Evolutionary conservation across 2,329 filamentous ascomycete genomes (phyloP), one percentile per base, ranked within the genome.

Genomic region (Myotisia sp.): DNA sequence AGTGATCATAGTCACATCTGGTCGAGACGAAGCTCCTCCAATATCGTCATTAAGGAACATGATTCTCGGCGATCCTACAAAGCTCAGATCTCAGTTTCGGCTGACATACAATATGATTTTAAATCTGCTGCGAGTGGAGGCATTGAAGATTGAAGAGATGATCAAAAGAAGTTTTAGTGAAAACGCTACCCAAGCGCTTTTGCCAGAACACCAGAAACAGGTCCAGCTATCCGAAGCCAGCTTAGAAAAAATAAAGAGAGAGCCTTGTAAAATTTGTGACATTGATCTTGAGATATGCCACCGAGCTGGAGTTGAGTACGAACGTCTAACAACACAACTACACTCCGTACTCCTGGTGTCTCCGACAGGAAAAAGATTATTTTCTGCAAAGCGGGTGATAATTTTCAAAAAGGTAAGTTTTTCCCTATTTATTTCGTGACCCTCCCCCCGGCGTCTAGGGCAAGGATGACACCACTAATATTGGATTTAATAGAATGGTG

Each of bases 101-200:
- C 67, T 98, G 30, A 98, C 92, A 0, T 98, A 98, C 65, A 98
- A 95, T 60, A 98, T 98, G 90, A 98, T 98, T 40, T 65, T 98
- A 19, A 98, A 95, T 51, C 66, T 98, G 20, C 67, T 98, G 31
- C 79, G 90, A 22, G 90, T 98, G 2, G 90, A 98, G 56, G 90
- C 90, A 2, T 62, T 98, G 44, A 95, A 94, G 63, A 95, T 98
- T 47, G 90, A 98, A 55, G 90, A 98, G 59, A 98, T 98, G 90
- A 98, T 98, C 65, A 98, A 98, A 68, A 79, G 90, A 44, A 94
- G 86, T 55, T 98, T 98, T 65, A 94, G 87, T 34, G 90, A 98
- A 56, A 90, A 98, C 58, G 87, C 87, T 16, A 95, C 87, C 0
- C 90, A 98, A 52, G 86, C 92, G 42, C 62, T 95, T 8, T 65